A percentile compares a stretch with the other conserved stretches of the same genome.
These are phyloP conservation scores for Alnus glutinosa DNA, from an alignment of 306 rosid species.

Conservation along the genomic window DNA sequence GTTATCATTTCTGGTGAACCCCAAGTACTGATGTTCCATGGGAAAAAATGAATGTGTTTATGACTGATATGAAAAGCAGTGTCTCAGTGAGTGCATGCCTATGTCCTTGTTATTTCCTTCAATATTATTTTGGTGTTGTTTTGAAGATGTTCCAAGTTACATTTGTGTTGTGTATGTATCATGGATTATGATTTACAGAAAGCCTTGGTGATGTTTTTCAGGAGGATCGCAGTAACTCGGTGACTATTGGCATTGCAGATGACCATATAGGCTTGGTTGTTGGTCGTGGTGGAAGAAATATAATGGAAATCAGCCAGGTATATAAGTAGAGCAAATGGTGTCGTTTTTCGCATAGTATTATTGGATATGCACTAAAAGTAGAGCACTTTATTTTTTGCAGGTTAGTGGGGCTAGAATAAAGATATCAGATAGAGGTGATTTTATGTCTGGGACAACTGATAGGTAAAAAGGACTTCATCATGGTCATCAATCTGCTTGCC, in stretches of 20 bases:
- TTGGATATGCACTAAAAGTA: constrained; percentile 20
- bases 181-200: constrained; percentile 13
- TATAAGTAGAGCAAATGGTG: constrained; percentile 18
- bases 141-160: background rate
- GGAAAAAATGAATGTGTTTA: background rate
- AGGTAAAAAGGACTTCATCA: constrained; percentile 48
- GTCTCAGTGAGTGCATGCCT: background rate
- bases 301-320: constrained; percentile 96
- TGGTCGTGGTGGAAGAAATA: constrained; percentile 97
- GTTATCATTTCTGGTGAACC: background rate
- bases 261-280: constrained; percentile 92
- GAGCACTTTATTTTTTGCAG: constrained; percentile 48
- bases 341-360: constrained; percentile 9
- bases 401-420: constrained; percentile 95
- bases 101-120: background rate
- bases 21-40: background rate
- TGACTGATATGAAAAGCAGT: background rate
- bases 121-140: background rate
- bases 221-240: constrained; percentile 86
- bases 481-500: constrained; percentile 14
- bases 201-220: constrained; percentile 39
- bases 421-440: constrained; percentile 98
- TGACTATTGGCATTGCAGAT: constrained; percentile 90
- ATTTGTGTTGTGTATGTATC: background rate
- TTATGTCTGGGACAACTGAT: constrained; percentile 93